These are phyloP conservation scores for Phaseolus lunatus DNA, from an alignment of 306 rosid genomes.

Conservation along the genomic window DNA sequence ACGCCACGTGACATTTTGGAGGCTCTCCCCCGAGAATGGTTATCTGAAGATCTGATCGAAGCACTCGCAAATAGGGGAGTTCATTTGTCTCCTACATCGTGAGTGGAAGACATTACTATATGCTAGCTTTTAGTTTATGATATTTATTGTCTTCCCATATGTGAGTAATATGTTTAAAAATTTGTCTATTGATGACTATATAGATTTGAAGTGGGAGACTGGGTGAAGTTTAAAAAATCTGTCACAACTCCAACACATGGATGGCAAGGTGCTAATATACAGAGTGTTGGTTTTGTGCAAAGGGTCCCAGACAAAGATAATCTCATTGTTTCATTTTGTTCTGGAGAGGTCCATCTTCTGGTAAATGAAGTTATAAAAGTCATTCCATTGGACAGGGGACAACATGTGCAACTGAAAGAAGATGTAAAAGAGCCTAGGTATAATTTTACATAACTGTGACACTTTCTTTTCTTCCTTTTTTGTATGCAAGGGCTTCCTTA, in stretches of 20 bases:
- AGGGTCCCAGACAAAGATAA: constrained; percentile 76
- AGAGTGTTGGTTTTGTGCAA: constrained; percentile 97
- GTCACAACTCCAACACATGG: constrained; percentile 79
- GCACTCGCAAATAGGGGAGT: constrained; percentile 78
- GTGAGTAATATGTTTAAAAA: constrained; percentile 33
- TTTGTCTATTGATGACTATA: constrained; percentile 33
- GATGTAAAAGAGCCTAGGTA: constrained; percentile 95
- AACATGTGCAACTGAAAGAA: constrained; percentile 87
- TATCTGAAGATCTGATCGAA: constrained; percentile 96
- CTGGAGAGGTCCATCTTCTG: constrained; percentile 89
- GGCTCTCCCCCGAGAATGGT: constrained; percentile 93
- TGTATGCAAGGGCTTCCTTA: background rate
- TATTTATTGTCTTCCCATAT: constrained; percentile 29
- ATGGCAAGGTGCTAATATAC: constrained; percentile 87
- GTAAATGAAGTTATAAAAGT: constrained; percentile 89
- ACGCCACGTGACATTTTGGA: constrained; percentile 88
- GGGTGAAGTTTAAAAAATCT: constrained; percentile 93
- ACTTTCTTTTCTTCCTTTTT: background rate
- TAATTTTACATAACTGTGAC: constrained; percentile 35
- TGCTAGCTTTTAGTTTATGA: constrained; percentile 38
- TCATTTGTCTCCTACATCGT: constrained; percentile 83
- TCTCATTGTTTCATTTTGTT: constrained; percentile 87
- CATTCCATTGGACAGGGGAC: constrained; percentile 95
- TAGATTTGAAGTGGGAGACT: constrained; percentile 92
- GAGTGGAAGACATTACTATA: constrained; percentile 44